These are phyloP conservation scores for Raphanus raphanistrum DNA, from an alignment of 345 rosid genomes.

Conservation along the genomic window DNA sequence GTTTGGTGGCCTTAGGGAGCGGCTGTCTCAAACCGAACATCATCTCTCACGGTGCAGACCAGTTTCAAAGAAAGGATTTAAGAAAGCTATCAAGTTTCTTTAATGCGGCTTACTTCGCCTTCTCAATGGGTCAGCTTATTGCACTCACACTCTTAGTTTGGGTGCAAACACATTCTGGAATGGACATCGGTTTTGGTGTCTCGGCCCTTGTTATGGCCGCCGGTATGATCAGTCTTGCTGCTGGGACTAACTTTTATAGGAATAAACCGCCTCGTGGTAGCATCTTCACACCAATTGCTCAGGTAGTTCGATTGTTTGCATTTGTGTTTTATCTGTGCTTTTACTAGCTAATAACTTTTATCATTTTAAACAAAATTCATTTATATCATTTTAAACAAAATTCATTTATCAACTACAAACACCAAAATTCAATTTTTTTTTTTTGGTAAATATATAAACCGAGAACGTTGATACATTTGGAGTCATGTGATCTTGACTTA, in stretches of 20 bases:
- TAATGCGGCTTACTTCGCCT: constrained; percentile 87
- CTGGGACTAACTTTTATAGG: constrained; percentile 59
- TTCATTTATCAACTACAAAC: background rate
- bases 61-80: constrained; percentile 55
- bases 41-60: constrained; percentile 90
- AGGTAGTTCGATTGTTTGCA: constrained; percentile 42
- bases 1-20: constrained; percentile 90
- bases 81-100: constrained; percentile 81
- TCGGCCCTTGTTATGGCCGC: constrained; percentile 87
- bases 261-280: constrained; percentile 76
- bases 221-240: constrained; percentile 62
- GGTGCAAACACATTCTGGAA: constrained; percentile 94
- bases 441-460: background rate
- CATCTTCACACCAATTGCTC: constrained; percentile 85
- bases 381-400: background rate
- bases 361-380: too few relatives aligned
- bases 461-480: background rate
- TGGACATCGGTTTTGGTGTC: constrained; percentile 92
- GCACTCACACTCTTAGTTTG: constrained; percentile 87
- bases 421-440: background rate
- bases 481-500: constrained; percentile 14
- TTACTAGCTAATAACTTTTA: background rate
- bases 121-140: constrained; percentile 76
- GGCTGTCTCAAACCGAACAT: constrained; percentile 97
- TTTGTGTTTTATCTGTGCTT: background rate